Base-by-base conservation (phyloP, 2,329 filamentous ascomycete genomes). In the Myriosclerotinia scirpicola region DNA sequence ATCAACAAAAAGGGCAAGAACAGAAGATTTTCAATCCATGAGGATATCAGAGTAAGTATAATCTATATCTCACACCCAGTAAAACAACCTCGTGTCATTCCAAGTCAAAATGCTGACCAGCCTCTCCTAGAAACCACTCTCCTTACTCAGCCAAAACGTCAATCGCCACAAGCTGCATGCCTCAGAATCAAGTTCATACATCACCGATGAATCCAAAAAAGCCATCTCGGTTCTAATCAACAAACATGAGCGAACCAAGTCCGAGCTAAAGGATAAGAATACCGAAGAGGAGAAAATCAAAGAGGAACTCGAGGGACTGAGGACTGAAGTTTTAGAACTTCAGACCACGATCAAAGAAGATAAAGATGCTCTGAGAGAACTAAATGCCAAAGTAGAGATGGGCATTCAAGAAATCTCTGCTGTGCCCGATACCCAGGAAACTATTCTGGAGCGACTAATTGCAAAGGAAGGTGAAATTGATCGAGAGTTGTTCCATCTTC, bases 201-300 rank as follows among this genome's bases (percentile, higher is more conserved):
- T 60, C 5, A 60, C 20, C 44, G 34, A 60, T 0, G 58, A 50
- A 38, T 60, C 58, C 14, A 60, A 60, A 22, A 60, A 50, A 17
- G 58, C 58, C 44, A 60, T 60, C 6, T 50, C 58, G 1, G 30
- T 38, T 8, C 34, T 60, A 9, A 60, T 60, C n/a, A 60, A 60
- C 8, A 22, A 38, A 22, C 58, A 60, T 12, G 58, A 60, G 36
- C 30, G n/a, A 50, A 36, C 58, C 5, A 60, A 60, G 1, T 50
- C 58, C 5, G 44, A 60, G 5, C 44, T 60, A 0, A n/a, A 60
- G n/a, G n/a, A 26, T n/a, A 36, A 26, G 30, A 60, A 20, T 38
- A 6, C 44, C 6, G 22, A 44, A 2, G 58, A 60, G 36, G n/a
- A 48, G 8, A 60, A 6, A 7, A 38, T 60, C 26, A 60, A 60